phyloP scores from a whole-genome alignment of 2,329 filamentous ascomycete genomes.

The Xylariales sp. region DNA sequence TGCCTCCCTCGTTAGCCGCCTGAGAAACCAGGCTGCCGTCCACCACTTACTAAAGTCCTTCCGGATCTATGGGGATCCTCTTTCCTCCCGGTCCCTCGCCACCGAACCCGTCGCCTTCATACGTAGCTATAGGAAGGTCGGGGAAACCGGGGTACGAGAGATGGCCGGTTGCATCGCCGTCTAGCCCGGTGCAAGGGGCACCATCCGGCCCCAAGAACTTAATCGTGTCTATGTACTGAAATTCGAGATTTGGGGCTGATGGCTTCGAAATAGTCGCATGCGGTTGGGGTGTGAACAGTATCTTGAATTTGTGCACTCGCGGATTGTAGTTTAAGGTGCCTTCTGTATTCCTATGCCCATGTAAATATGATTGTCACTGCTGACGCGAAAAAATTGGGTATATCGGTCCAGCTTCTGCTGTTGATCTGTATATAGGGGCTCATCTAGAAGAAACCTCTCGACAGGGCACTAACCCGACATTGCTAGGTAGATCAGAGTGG shows the following conservation, averaged over 20 bases:
- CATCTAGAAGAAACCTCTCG: background rate
- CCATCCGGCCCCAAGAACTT: constrained; percentile 73
- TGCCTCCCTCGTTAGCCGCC: background rate
- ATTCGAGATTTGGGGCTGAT: constrained; percentile 68
- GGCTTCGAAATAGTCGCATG: constrained; percentile 64
- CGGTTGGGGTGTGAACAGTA: constrained; percentile 66
- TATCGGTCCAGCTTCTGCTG: background rate
- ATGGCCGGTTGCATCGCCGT: constrained; percentile 66
- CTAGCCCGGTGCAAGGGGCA: constrained; percentile 71
- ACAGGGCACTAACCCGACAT: background rate
- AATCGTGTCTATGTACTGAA: constrained; percentile 73
- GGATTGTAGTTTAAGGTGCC: constrained; percentile 76
- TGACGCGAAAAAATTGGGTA: background rate
- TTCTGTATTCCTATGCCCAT: constrained; percentile 68
- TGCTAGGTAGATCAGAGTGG: background rate
- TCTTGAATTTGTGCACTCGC: constrained; percentile 74
- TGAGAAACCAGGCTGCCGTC: background rate
- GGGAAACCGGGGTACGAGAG: constrained; percentile 69
- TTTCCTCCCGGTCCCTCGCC: constrained; percentile 68
- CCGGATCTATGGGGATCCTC: constrained; percentile 71
- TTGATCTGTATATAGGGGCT: background rate
- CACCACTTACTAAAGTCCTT: constrained; percentile 65
- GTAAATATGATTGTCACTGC: background rate
- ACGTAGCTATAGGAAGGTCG: constrained; percentile 71
- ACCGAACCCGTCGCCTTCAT: constrained; percentile 75